These are phyloP conservation scores for Macrophomina tecta DNA, from an alignment of 2,329 filamentous ascomycete genomes.

Conservation along the genomic window DNA sequence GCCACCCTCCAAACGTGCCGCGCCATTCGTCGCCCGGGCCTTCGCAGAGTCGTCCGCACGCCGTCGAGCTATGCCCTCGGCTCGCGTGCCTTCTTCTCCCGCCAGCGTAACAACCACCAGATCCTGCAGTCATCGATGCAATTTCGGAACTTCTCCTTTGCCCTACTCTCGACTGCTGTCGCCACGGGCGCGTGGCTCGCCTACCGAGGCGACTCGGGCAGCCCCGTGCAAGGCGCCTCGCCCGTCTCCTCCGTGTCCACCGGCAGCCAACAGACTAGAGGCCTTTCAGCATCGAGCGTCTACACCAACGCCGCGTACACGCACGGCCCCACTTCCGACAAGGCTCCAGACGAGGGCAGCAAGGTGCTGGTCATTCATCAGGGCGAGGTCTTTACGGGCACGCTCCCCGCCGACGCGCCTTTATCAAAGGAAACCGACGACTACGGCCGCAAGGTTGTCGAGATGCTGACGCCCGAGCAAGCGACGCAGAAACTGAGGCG, in stretches of 20 bases:
- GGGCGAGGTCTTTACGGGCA: constrained; percentile 87
- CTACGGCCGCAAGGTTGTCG: constrained; percentile 82
- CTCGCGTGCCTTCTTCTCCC: constrained; percentile 52
- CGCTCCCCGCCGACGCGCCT: constrained; percentile 82
- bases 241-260: constrained; percentile 31
- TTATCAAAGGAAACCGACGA: constrained; percentile 88
- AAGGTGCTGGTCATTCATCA: constrained; percentile 85
- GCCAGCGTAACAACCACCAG: constrained; percentile 41
- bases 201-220: constrained; percentile 56
- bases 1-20: constrained; percentile 71
- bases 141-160: constrained; percentile 70
- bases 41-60: constrained; percentile 61
- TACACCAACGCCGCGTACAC: constrained; percentile 33
- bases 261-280: constrained; percentile 38
- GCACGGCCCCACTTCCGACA: constrained; percentile 37
- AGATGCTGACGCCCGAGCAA: constrained; percentile 97
- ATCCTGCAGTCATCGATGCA: constrained; percentile 76
- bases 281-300: constrained; percentile 38
- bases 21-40: constrained; percentile 69
- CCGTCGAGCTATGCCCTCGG: constrained; percentile 52
- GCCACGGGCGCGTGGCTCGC: constrained; percentile 80
- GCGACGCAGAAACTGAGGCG: constrained; percentile 86
- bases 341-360: constrained; percentile 60
- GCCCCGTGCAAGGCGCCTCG: constrained; percentile 28
- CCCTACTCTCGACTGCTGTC: constrained; percentile 70